Conservation (phyloP, 2,329 filamentous ascomycete genomes). For the Pseudogymnoascus sp. region DNA sequence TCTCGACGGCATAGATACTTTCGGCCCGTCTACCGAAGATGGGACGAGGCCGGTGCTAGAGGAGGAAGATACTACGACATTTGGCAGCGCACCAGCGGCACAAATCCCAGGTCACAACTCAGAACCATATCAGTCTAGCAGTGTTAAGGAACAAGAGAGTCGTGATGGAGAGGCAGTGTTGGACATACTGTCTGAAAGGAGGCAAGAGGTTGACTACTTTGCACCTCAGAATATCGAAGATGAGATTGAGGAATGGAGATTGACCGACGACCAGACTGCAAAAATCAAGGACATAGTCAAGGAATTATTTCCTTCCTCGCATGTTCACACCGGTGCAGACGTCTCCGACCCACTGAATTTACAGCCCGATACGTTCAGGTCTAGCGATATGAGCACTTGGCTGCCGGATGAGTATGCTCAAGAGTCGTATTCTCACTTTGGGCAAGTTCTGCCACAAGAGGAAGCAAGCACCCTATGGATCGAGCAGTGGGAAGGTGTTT, state of each 20-base stretch:
- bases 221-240: constrained; percentile 21
- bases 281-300: constrained; percentile 23
- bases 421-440: constrained; percentile 15
- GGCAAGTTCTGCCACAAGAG: constrained; percentile 2
- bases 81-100: neutral
- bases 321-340: constrained; percentile 16
- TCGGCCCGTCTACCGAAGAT: constrained; percentile 18
- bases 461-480: constrained; percentile 38
- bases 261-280: constrained; percentile 22
- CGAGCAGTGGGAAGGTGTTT: constrained; percentile 48
- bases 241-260: constrained; percentile 24
- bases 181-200: constrained; percentile 31
- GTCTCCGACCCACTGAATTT: constrained; percentile 22
- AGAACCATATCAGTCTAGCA: neutral
- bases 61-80: neutral
- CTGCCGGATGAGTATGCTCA: constrained; percentile 21
- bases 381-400: constrained; percentile 8
- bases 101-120: neutral
- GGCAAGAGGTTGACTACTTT: constrained; percentile 19
- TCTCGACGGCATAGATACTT: constrained; percentile 24
- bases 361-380: constrained; percentile 13
- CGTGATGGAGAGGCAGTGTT: constrained; percentile 37
- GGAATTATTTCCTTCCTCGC: constrained; percentile 19
- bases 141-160: constrained; percentile 21
- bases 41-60: neutral